Evolutionary conservation across 2,329 filamentous ascomycete genomes (phyloP), one percentile per base, ranked within the genome.

Genomic region (Scedosporium boydii): DNA sequence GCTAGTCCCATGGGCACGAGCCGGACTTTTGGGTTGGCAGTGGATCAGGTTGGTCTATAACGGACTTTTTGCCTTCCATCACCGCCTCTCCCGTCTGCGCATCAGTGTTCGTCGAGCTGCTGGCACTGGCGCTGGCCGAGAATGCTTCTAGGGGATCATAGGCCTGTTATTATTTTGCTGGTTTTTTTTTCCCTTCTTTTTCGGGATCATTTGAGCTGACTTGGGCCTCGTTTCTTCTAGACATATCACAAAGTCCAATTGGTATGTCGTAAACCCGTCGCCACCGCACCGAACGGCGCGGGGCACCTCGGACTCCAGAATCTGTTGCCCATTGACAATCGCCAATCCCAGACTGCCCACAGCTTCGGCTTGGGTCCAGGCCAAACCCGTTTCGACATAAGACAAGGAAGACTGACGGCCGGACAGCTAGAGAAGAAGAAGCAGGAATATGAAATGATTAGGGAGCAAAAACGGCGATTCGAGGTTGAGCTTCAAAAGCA

Each of bases 401-500:
- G 59, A 61, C 59, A 61, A 53, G 59, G 59, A 56, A 55, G 51
- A 55, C 60, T 62, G 60, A 62, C 60, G 48, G 60, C 51, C 63
- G 59, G 63, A 64, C 75, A 97, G 93, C 85, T 96, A 72, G 93
- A 96, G 74, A 95, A 95, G 77, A 96, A 96, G 77, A 91, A 92
- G 71, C 80, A 90, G 71, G 92, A 96, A 74, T 96, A 96, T 78
- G 93, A 98, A 75, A 87, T 88, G 70, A 87, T 98, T 69, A 86
- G 91, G 67, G 91, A 96, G 75, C 91, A 96, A 74, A 91, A 91
- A 70, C 86, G 91, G 66, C 87, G 89, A 56, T 96, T 96, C 70
- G 92, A 98, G 76, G 87, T 90, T 67, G 91, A 97, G 74, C 92
- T 99, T 85, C 90, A 93, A 73, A 85, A 91, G 68, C 90, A 95